Percentiles rank a stretch among this genome's conserved stretches.
These are phyloP conservation scores for Primulina eburnea DNA, from an alignment of 257 asterid species.

Conservation along the genomic window DNA sequence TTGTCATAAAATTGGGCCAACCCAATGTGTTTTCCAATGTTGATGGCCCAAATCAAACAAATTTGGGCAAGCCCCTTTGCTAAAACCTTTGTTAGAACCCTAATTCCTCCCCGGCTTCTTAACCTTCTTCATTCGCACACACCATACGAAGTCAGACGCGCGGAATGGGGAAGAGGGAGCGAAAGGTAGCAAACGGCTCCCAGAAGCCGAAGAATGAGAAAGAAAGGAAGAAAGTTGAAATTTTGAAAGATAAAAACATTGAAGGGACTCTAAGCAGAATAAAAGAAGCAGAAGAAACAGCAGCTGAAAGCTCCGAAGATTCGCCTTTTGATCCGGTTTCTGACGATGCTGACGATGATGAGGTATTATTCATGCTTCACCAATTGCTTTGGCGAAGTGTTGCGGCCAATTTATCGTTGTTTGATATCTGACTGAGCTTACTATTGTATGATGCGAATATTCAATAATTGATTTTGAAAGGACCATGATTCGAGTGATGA, in stretches of 20 bases:
- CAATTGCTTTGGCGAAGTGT: background rate
- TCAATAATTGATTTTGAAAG: background rate
- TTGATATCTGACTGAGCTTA: conserved; percentile 1
- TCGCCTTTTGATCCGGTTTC: conserved; percentile 31
- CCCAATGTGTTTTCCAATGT: too few relatives aligned
- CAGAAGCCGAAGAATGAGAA: conserved; percentile 21
- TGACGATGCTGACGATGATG: conserved; percentile 29
- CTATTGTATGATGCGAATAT: background rate
- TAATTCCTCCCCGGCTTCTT: background rate
- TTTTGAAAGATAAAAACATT: conserved; percentile 19
- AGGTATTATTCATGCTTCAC: conserved; percentile 11
- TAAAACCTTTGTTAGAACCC: background rate
- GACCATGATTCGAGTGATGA: background rate
- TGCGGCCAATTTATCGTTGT: background rate
- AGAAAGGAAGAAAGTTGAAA: conserved; percentile 16
- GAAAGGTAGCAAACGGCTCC: conserved; percentile 21
- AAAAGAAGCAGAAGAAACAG: conserved; percentile 26
- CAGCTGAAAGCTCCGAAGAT: conserved; percentile 36
- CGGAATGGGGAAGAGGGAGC: conserved; percentile 24
- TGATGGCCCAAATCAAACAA: background rate
- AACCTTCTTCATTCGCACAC: background rate
- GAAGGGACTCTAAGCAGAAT: conserved; percentile 30
- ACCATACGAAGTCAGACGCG: conserved; percentile 3
- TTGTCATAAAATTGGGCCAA: background rate
- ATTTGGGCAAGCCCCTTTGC: background rate